Evolutionary conservation across 768 basidiomycete species (phyloP).

Genomic region (Amylocystis lapponica): DNA sequence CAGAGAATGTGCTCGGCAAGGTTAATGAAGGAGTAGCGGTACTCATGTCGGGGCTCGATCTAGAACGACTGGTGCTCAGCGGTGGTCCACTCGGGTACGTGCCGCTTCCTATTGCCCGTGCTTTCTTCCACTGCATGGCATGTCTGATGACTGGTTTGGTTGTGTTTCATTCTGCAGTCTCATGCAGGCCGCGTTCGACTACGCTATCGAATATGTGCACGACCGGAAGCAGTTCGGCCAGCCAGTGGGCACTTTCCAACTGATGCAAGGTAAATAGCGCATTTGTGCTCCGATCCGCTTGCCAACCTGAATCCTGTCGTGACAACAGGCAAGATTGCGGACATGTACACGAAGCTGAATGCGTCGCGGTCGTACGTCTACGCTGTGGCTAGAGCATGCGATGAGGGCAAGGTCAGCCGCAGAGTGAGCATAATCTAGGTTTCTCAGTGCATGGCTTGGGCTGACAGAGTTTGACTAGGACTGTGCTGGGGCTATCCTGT

Average conservation of each 20-base stretch:
- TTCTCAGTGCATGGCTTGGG: constrained; percentile 1
- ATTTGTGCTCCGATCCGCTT: constrained; percentile 1
- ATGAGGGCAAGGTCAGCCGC: constrained; percentile 71
- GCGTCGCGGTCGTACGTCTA: constrained; percentile 90
- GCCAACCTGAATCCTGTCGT: constrained; percentile 13
- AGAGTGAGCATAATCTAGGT: constrained; percentile 42
- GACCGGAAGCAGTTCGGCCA: constrained; percentile 88
- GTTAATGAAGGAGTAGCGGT: constrained; percentile 79
- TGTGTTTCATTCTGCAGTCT: constrained; percentile 3
- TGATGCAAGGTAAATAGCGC: constrained; percentile 81
- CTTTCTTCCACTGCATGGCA: no score
- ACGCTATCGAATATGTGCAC: constrained; percentile 86
- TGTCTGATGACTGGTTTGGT: no score
- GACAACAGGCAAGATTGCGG: constrained; percentile 66
- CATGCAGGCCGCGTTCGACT: constrained; percentile 65
- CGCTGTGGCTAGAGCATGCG: constrained; percentile 87
- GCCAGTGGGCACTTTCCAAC: constrained; percentile 84
- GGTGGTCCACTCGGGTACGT: constrained; percentile 86
- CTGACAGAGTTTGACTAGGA: constrained; percentile 49
- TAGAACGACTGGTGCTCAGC: constrained; percentile 86
- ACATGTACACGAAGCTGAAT: constrained; percentile 93
- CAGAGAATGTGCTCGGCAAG: constrained; percentile 81
- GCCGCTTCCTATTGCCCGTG: no score
- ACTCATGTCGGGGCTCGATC: constrained; percentile 91
- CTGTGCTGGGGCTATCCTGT: constrained; percentile 91